Percentiles rank a stretch among this genome's conserved stretches.
These are phyloP conservation scores for Phytopythium litorale DNA, from an alignment of 352 stramenopile species.

Conservation along the genomic window DNA sequence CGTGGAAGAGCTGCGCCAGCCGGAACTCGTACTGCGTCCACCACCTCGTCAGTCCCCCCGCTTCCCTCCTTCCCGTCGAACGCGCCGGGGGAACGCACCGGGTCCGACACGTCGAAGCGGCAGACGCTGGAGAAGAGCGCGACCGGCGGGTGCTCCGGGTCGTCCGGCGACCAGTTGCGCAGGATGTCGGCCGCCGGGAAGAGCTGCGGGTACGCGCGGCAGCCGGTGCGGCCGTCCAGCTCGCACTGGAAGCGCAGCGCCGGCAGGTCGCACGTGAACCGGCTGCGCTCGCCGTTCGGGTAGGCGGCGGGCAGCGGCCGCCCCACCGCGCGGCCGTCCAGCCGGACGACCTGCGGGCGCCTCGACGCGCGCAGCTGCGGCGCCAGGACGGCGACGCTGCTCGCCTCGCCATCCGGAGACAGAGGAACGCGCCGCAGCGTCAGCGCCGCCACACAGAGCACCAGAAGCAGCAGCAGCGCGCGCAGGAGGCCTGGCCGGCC, in stretches of 20 bases:
- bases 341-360: conserved; percentile 11
- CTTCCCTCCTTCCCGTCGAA: background rate
- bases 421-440: background rate
- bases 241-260: conserved; percentile 57
- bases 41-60: background rate
- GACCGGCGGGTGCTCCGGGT: conserved; percentile 23
- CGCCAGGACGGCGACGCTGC: background rate
- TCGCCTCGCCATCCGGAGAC: background rate
- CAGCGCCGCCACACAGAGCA: background rate
- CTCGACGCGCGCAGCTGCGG: background rate
- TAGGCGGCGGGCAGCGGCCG: conserved; percentile 27
- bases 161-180: conserved; percentile 76
- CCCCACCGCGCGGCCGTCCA: conserved; percentile 30
- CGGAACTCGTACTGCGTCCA: conserved; percentile 65
- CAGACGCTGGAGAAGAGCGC: conserved; percentile 55
- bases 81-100: conserved; percentile 17
- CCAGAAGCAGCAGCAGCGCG: conserved; percentile 3
- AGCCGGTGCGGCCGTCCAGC: conserved; percentile 29
- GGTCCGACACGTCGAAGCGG: conserved; percentile 57
- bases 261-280: conserved; percentile 53
- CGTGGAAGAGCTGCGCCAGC: conserved; percentile 83
- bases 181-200: conserved; percentile 72
- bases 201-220: conserved; percentile 58
- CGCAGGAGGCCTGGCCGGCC: background rate
- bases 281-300: conserved; percentile 39